Percentiles rank a stretch among this genome's conserved stretches.
Evolutionary conservation across 2,329 filamentous ascomycete species (phyloP).

Genomic region (Apiospora arundinis): DNA sequence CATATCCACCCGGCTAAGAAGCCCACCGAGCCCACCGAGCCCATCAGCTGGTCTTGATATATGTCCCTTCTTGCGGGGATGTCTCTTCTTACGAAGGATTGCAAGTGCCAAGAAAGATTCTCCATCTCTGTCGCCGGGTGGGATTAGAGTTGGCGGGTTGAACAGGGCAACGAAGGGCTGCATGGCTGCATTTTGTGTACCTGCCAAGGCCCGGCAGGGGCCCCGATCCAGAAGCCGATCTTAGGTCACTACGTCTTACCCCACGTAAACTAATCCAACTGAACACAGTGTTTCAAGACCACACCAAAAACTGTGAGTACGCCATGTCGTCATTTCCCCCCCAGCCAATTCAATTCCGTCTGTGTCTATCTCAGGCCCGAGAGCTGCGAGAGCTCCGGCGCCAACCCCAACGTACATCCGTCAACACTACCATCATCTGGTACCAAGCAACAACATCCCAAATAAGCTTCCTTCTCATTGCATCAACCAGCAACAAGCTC

Average conservation of each 20-base stretch:
- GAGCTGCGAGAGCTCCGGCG: neutral
- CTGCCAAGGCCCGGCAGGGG: neutral
- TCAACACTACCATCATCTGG: neutral
- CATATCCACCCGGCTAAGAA: too few species aligned
- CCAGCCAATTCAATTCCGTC: neutral
- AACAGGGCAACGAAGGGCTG: neutral
- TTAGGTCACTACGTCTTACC: too few species aligned
- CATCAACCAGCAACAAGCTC: too few species aligned
- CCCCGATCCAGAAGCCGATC: too few species aligned
- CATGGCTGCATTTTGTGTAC: neutral
- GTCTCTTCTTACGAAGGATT: neutral
- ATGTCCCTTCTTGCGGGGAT: neutral
- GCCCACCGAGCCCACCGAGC: neutral
- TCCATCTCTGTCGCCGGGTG: neutral
- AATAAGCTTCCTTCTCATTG: too few species aligned
- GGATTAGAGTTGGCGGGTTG: neutral
- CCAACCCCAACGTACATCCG: neutral
- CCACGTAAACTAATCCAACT: neutral
- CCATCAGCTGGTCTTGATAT: neutral
- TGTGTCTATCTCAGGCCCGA: neutral
- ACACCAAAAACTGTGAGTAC: neutral
- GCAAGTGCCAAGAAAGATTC: neutral
- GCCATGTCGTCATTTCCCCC: conserved; percentile 7
- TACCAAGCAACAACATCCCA: too few species aligned
- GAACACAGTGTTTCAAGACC: neutral